phyloP scores from a whole-genome alignment of 371 early-diverging fungal species.

The Blakeslea trispora region DNA sequence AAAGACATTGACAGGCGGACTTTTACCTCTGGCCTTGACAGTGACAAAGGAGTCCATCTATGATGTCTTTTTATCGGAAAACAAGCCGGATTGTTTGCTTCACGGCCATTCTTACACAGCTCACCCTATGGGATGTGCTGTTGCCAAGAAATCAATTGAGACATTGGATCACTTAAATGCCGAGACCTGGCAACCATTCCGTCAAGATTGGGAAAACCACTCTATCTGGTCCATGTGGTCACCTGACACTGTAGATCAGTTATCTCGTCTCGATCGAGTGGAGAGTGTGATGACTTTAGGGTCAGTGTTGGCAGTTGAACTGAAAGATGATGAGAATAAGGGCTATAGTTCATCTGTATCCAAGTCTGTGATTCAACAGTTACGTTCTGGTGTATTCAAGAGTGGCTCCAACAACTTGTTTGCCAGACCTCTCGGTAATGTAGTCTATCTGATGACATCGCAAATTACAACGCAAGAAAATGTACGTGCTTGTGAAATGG shows the following conservation, averaged over 20 bases:
- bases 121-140: constrained; percentile 83
- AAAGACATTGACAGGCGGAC: constrained; percentile 79
- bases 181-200: constrained; percentile 36
- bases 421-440: constrained; percentile 76
- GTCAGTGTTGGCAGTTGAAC: constrained; percentile 71
- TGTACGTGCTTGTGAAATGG: constrained; percentile 54
- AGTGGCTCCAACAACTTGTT: constrained; percentile 54
- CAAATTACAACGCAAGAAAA: constrained; percentile 58
- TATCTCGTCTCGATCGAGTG: constrained; percentile 60
- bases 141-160: constrained; percentile 65
- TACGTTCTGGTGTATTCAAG: constrained; percentile 45
- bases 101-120: constrained; percentile 88
- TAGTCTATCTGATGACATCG: constrained; percentile 77
- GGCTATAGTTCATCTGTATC: constrained; percentile 65
- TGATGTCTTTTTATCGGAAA: constrained; percentile 63
- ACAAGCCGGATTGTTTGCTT: constrained; percentile 72
- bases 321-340: constrained; percentile 54
- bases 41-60: constrained; percentile 70
- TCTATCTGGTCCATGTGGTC: constrained; percentile 64
- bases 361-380: constrained; percentile 45
- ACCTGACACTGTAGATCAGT: constrained; percentile 42
- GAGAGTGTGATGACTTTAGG: constrained; percentile 77
- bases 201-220: constrained; percentile 43
- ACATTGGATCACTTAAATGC: constrained; percentile 46
- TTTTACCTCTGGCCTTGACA: constrained; percentile 74